Conservation (phyloP, 345 rosid species). For the Firmiana major region DNA sequence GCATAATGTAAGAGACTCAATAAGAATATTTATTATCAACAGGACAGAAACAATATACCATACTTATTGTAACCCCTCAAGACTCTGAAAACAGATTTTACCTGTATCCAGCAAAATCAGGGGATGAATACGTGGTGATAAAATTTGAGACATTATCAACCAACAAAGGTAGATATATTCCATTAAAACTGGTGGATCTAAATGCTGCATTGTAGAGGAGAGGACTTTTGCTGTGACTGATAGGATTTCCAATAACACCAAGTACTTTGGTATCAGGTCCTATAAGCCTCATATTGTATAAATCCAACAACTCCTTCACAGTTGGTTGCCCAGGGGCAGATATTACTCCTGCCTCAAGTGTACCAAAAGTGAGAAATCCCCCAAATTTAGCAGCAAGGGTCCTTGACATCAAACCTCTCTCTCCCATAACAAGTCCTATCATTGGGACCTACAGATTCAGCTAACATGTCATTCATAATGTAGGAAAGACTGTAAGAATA, state of each 20-base stretch:
- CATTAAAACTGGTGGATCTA: constrained; percentile 43
- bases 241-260: constrained; percentile 65
- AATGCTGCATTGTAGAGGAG: constrained; percentile 54
- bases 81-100: background rate
- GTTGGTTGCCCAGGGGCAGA: constrained; percentile 68
- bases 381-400: constrained; percentile 56
- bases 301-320: constrained; percentile 41
- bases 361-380: constrained; percentile 58
- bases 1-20: background rate
- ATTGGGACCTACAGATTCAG: constrained; percentile 44
- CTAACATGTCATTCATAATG: constrained; percentile 8
- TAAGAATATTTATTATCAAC: background rate
- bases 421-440: constrained; percentile 58
- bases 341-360: constrained; percentile 40
- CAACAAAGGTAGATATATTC: constrained; percentile 54
- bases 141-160: constrained; percentile 49
- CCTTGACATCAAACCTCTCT: constrained; percentile 58
- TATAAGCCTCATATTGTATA: constrained; percentile 49
- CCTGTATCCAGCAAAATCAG: constrained; percentile 60
- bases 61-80: background rate
- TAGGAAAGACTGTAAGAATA: background rate
- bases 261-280: constrained; percentile 56
- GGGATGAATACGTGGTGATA: constrained; percentile 40
- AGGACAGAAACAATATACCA: background rate
- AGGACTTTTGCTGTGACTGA: constrained; percentile 68